Evolutionary conservation across 805 yeast species (phyloP), one percentile per base, ranked within the genome.

Genomic region (Sporopachydermia lactativora): DNA sequence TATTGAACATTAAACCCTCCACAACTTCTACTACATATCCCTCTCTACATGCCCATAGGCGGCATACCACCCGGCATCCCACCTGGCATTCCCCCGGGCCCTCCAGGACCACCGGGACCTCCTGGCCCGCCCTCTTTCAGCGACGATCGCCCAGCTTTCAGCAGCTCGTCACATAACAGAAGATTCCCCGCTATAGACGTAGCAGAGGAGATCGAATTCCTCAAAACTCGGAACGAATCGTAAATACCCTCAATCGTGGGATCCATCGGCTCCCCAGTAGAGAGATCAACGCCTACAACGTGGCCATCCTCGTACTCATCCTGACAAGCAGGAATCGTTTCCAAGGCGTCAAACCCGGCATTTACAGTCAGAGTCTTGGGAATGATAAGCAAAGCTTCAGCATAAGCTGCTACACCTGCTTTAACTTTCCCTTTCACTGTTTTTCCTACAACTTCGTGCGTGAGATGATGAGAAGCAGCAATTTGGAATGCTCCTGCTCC

Each of bases 401-500:
- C 83, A 61, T 85, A 92, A 0, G 97, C 96, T 56, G 77, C 78
- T 41, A 89, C 73, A 49, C 99, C 99, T 4, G 92, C 76, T 61
- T 86, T 82, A 46, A 76, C 72, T 60, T 83, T 81, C 43, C 98
- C 97, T 59, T 80, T 83, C 40, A 75, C 73, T 37, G 74, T 56
- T 48, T 71, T 71, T 42, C 49, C 41, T 40, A 74, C 66, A 50
- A 70, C 61, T 43, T 69, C 67, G 44, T 63, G 64, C 42, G 66
- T 61, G 48, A 86, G 65, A 53, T 82, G 72, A 52, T 76, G 71
- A 41, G 85, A 73, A 44, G 89, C 84, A 41, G 94, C 78, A 54
- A 92, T 67, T 65, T 78, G 94, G 61, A 81, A 92, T 1, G 97
- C 92, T 43, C 99, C 99, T 1, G 92, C 99, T 46, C 99, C 99